Evolutionary conservation across 2,329 filamentous ascomycete species (phyloP), one percentile per base, ranked within the genome.

Genomic region (Chrysoporthe deuterocubensis): DNA sequence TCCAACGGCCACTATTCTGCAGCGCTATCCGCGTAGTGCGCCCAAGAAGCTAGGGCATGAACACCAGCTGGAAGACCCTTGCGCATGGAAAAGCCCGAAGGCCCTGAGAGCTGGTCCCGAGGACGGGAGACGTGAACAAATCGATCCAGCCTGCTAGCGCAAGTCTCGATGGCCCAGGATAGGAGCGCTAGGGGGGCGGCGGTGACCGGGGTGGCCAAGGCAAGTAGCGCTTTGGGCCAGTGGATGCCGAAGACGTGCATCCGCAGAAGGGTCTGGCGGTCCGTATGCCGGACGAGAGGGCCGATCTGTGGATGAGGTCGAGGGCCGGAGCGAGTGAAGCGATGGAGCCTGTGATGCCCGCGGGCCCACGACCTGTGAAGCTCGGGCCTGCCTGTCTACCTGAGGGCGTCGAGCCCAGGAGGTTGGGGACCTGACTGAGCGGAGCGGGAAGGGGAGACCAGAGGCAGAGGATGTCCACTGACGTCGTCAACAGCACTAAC

Each of bases 391-490:
- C 44, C 44, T 46, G 44, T 13, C 44, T 46, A 13, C 44, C 44
- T 13, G 44, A 46, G 18, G 44, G 18, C 26, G 26, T 26, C 26
- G 44, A 46, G 18, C 13, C 44, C 13, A 46, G 14, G 13, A 46
- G 37, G 37, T 14, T 13, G 13, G 4, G 14, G 48, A 52, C 48
- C 48, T 50, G 48, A 50, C 48, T 54, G 50, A 32, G 21, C 32
- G 11, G 34, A 37, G 54, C 54, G 32, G 54, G n/a, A 57, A 21
- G 16, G 14, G 32, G 32, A 11, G 40, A 37, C 6, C 16, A 57
- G 34, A 40, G 54, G 34, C 54, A 32, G 54, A 57, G 59, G 57
- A 32, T n/a, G 52, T 57, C 34, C 64, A 62, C 46, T 46, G 64
- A 60, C 62, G 40, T 46, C 42, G 64, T 62, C n/a, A 16, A 32